Base-by-base conservation (phyloP, 2,329 filamentous ascomycete genomes). In the Aspergillus luchuensis region DNA sequence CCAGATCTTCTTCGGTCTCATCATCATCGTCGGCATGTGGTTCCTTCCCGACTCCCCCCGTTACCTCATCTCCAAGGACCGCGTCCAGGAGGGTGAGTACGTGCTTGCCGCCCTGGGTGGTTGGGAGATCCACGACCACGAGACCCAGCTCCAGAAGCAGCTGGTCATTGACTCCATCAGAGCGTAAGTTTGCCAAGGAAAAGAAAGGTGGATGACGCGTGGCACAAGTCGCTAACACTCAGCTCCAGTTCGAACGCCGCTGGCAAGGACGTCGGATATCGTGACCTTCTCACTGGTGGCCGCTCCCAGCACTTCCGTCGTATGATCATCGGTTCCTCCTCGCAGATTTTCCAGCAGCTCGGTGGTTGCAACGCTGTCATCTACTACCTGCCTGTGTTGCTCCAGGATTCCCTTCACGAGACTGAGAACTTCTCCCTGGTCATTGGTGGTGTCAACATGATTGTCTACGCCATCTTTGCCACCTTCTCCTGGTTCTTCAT, bases 101-200 rank as follows among this genome's bases (percentile, higher is more conserved):
- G 82, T 84, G 13, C 79, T 85, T 33, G 81, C 82, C 11, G 82
- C 81, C 5, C 78, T 85, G 5, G 76, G 75, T 50, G 81, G 80
- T 10, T 71, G 72, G 23, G 67, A 84, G 50, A 63, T 83, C 5
- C 81, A 87, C 50, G 81, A 84, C 63, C 76, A 80, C 8, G 83
- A 88, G 68, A 87, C 87, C 2, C 79, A 82, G 49, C 69, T 82
- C 8, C 85, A 90, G 74, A 82, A 84, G 67, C 84, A 88, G 56
- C 86, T 89, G 0, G 87, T 90, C n/a, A 76, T 86, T n/a, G 89
- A 92, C 68, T 87, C 84, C 1, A 86, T 90, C 63, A 80, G 82
- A 43, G 84, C 84, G 47, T 83, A 81, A 23, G 83, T 76, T 25
- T n/a, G 28, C 15, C 5, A 33, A n/a, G 25, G 25, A 1, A 8